phyloP scores from a whole-genome alignment of 2,329 filamentous ascomycete genomes.

The Venturia pyrina region DNA sequence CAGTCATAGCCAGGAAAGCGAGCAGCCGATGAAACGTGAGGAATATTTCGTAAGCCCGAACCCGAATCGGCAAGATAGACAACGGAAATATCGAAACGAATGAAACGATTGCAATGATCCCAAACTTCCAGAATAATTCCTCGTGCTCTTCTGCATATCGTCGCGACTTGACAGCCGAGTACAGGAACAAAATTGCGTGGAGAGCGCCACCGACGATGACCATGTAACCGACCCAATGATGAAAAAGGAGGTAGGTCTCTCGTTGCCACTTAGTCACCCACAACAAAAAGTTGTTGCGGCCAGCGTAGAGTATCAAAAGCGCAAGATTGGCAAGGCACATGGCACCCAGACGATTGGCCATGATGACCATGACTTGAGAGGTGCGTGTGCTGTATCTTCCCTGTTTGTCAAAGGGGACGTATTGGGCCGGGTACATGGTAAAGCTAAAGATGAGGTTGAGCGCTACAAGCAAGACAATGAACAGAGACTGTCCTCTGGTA shows the following conservation, averaged over 20 bases:
- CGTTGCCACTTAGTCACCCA: slow-evolving; percentile 40
- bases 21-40: slow-evolving; percentile 34
- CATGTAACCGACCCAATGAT: slow-evolving; percentile 40
- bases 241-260: slow-evolving; percentile 39
- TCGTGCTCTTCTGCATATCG: slow-evolving; percentile 20
- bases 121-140: slow-evolving; percentile 35
- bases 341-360: slow-evolving; percentile 33
- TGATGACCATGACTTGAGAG: slow-evolving; percentile 24
- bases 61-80: slow-evolving; percentile 21
- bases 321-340: slow-evolving; percentile 33
- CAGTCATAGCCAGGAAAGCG: slow-evolving; percentile 31
- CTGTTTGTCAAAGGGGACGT: slow-evolving; percentile 19
- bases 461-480: slow-evolving; percentile 30
- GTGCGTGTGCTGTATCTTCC: slow-evolving; percentile 10
- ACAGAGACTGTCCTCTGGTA: slow-evolving; percentile 35
- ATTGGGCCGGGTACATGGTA: slow-evolving; percentile 21
- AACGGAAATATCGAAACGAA: slow-evolving; percentile 14
- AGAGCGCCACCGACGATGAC: slow-evolving; percentile 35
- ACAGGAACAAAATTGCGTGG: slow-evolving; percentile 26
- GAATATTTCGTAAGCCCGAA: slow-evolving; percentile 34
- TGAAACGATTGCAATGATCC: slow-evolving; percentile 25
- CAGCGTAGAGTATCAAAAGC: slow-evolving; percentile 34
- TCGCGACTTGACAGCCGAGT: slow-evolving; percentile 23
- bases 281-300: slow-evolving; percentile 39
- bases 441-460: slow-evolving; percentile 28